Conservation (phyloP, 2,329 filamentous ascomycete species). For the Trichoderma brevicompactum region DNA sequence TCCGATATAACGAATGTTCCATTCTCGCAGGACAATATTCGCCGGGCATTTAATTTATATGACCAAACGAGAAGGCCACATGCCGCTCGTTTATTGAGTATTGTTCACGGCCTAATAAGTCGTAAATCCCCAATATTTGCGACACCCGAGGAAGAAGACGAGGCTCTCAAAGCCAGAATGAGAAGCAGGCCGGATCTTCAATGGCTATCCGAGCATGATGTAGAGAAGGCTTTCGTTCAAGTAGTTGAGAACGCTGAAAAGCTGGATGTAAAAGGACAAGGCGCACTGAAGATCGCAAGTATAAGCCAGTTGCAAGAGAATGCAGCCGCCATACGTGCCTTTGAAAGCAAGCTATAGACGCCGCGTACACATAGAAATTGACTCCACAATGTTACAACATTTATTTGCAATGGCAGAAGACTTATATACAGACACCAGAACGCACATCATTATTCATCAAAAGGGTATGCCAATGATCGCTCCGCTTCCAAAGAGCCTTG, state of each 20-base stretch:
- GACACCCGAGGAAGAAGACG: slow-evolving; percentile 22
- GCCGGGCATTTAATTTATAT: slow-evolving; percentile 15
- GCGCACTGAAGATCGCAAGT: too few relatives aligned
- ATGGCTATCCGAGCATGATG: slow-evolving; percentile 32
- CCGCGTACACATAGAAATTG: too few relatives aligned
- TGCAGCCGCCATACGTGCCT: neutral
- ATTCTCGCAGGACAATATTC: slow-evolving; percentile 7
- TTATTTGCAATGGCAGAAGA: too few relatives aligned
- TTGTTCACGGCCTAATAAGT: slow-evolving; percentile 24
- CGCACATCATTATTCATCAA: too few relatives aligned
- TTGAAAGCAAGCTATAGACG: slow-evolving; percentile 4
- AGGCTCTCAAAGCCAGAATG: slow-evolving; percentile 26
- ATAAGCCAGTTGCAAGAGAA: neutral
- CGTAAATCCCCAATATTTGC: slow-evolving; percentile 11
- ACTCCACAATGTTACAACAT: too few relatives aligned
- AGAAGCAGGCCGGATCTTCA: slow-evolving; percentile 28
- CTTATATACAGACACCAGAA: too few relatives aligned
- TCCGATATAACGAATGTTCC: neutral
- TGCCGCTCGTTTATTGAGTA: slow-evolving; percentile 26
- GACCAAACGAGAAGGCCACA: slow-evolving; percentile 30
- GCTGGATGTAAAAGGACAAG: too few relatives aligned
- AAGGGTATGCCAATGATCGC: neutral
- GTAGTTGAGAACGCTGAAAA: neutral
- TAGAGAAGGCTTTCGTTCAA: slow-evolving; percentile 21
- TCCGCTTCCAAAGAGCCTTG: too few relatives aligned